Evolutionary conservation across 257 asterid species (phyloP), one percentile per base, ranked within the genome.

Genomic region (Verbascum thapsus): DNA sequence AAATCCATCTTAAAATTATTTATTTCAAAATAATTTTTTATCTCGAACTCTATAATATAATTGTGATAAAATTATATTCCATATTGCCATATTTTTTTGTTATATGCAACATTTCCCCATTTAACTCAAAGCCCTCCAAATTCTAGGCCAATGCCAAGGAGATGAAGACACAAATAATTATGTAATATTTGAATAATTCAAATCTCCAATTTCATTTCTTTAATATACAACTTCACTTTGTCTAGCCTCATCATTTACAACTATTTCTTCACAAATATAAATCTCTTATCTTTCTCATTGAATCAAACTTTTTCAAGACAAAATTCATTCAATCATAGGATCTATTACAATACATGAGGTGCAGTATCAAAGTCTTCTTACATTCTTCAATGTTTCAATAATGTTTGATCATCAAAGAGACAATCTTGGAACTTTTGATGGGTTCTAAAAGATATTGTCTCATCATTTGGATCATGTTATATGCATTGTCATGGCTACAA

Each of bases 401-500:
- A 38, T 56, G 49, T 23, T 9, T 42, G 23, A 18, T 5, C 10
- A 15, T 23, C 32, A 26, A 65, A 49, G 43, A 42, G 39, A 15
- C 49, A 20, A 53, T 67, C 23, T 20, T 11, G 34, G 42, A n/a
- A 65, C 16, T 66, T 75, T 79, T 78, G 81, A 86, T 86, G 96
- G 88, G 86, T 67, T 76, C 78, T 59, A 63, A 51, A 40, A 64
- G 45, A 39, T 18, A 56, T 39, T 55, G 66, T 69, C 8, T 65
- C 44, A 53, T 59, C 68, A 26, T 80, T 34, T 73, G 63, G 73
- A 38, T 70, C 47, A 65, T 74, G 61, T 35, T 77, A 13, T 55
- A 43, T 49, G 51, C 65, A 10, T 63, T 73, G 43, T 16, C 72
- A 39, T 49, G 70, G 50, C 41, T 53, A 22, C 35, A 54, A 15